A percentile compares a stretch with the other conserved stretches of the same genome.
These are phyloP conservation scores for Coemansia interrupta DNA, from an alignment of 192 early-diverging fungal species.

Conservation along the genomic window DNA sequence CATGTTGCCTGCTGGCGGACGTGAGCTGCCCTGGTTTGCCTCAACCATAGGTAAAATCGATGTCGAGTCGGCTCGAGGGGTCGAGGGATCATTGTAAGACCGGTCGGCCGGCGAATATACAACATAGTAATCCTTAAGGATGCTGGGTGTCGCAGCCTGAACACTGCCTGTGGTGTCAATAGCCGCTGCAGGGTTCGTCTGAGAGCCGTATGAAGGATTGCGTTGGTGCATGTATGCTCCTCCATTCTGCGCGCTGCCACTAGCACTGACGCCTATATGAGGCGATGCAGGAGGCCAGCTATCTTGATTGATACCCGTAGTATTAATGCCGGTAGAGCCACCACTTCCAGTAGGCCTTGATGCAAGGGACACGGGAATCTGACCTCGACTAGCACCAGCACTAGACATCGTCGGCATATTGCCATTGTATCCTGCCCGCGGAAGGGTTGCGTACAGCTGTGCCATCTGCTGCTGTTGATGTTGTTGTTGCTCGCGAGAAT, in stretches of 20 bases:
- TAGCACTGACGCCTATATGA: neutral
- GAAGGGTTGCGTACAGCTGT: constrained; percentile 27
- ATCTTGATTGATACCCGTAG: constrained; percentile 9
- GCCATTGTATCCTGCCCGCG: constrained; percentile 22
- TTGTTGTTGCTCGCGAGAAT: constrained; percentile 8
- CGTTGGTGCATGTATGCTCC: constrained; percentile 2
- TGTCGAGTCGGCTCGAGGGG: constrained; percentile 19
- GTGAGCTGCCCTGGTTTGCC: constrained; percentile 22
- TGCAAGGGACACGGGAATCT: constrained; percentile 9
- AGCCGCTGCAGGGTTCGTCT: neutral
- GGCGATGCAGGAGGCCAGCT: constrained; percentile 11
- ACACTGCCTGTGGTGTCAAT: neutral
- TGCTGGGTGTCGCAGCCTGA: constrained; percentile 11
- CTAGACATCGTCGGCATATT: neutral
- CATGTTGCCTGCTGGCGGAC: constrained; percentile 26
- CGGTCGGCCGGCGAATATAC: constrained; percentile 31
- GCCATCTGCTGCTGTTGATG: constrained; percentile 15
- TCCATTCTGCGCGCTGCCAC: neutral
- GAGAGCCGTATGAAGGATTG: neutral
- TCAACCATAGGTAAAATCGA: constrained; percentile 48
- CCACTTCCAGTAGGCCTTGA: constrained; percentile 5
- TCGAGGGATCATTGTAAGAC: constrained; percentile 10
- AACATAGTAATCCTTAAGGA: constrained; percentile 33
- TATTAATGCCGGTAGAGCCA: constrained; percentile 18
- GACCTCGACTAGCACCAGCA: constrained; percentile 11